Base-by-base conservation (phyloP, 768 basidiomycete species). In the Pholiota microspora region DNA sequence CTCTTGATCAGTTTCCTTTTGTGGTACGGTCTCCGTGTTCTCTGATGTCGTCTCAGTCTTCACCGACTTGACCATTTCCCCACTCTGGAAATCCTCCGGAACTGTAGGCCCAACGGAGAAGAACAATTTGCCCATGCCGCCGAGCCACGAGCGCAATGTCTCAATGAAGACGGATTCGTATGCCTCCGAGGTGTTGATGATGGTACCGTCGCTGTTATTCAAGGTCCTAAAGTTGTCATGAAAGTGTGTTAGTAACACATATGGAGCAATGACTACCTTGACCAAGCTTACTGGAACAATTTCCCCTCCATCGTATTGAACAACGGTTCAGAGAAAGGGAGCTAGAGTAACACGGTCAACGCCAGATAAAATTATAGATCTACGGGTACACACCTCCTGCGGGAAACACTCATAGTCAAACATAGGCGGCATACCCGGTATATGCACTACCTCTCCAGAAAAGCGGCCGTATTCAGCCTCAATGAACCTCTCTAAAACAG, bases 271-370 rank as follows among this genome's bases (percentile, higher is more conserved):
- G 32, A 24, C 7, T 8, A 15, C n/a, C n/a, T n/a, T n/a, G n/a
- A 2, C 10, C 6, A 16, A 0, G 32, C 46, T 29, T 2, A 48
- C 46, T 48, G 46, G 46, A 48, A 48, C 8, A 48, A 23, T 7
- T 48, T 48, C 8, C 46, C 46, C n/a, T 48, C 46, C 46, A 48
- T 48, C 7, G 46, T 48, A 13, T 48, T 48, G 27, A 48, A 48
- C 0, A 48, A 29, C n/a, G 46, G 46, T 23, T 48, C 46, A 16
- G 46, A 48, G 27, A 48, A 48, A 8, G 46, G 46, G 21, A 48
- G 25, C 46, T 48, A 23, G 6, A n/a, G n/a, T n/a, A n/a, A n/a
- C n/a, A n/a, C n/a, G n/a, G n/a, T n/a, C n/a, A n/a, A n/a, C n/a
- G n/a, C 18, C 7, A 4, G 16, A 42, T 7, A 1, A 12, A 42